These are phyloP conservation scores for Amylostereum chailletii DNA, from an alignment of 1,284 basidiomycete genomes.

Conservation along the genomic window DNA sequence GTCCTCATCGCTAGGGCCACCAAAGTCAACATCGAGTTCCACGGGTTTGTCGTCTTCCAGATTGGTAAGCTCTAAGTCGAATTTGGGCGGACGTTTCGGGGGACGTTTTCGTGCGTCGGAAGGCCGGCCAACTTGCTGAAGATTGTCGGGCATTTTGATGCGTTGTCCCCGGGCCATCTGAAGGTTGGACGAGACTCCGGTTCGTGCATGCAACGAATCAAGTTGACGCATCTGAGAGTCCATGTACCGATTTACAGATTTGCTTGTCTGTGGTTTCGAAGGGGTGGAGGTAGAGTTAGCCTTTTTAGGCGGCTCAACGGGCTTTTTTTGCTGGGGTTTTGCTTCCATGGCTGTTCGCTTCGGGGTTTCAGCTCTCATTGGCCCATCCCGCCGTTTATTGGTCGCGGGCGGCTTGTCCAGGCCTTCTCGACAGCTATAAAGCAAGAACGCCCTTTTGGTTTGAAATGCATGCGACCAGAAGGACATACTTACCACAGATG, in stretches of 20 bases:
- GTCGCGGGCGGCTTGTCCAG: conserved; percentile 40
- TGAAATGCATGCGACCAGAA: background rate
- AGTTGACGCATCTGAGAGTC: conserved; percentile 25
- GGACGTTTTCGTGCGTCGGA: no score
- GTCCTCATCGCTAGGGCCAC: conserved; percentile 31
- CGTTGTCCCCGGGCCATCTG: conserved; percentile 32
- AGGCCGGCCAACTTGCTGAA: background rate
- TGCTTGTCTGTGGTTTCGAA: background rate
- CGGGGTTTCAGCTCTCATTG: background rate
- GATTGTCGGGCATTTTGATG: conserved; percentile 32
- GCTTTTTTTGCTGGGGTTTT: no score
- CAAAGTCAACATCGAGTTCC: conserved; percentile 20
- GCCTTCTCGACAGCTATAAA: conserved; percentile 62
- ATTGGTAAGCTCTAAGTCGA: conserved; percentile 44
- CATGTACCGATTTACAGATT: background rate
- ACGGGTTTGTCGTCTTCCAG: conserved; percentile 25
- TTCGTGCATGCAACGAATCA: conserved; percentile 35
- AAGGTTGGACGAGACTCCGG: conserved; percentile 32
- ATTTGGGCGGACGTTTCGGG: conserved; percentile 25
- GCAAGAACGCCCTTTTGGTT: conserved; percentile 3
- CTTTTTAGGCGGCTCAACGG: no score
- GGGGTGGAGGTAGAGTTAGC: background rate
- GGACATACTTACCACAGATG: conserved; percentile 55
- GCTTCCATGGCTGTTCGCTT: no score
- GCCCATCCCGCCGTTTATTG: conserved; percentile 18